A percentile compares a stretch with the other conserved stretches of the same genome.
Conservation (phyloP, 306 rosid genomes). For the Gleditsia sinensis region DNA sequence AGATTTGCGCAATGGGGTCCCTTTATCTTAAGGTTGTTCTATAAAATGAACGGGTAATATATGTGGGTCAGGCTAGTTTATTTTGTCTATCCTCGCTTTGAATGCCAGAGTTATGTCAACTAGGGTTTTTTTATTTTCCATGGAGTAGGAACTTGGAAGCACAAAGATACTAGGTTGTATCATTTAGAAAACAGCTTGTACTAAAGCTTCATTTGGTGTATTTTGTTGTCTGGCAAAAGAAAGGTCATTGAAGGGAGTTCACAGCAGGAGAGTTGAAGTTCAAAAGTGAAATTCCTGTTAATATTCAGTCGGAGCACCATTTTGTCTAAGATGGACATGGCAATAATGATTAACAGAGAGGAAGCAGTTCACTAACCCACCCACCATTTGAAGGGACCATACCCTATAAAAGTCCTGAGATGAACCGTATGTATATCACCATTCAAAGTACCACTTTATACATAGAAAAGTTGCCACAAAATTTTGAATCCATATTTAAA, state of each 20-base stretch:
- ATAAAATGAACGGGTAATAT: background rate
- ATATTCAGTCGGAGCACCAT: background rate
- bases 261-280: background rate
- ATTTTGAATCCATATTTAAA: background rate
- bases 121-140: background rate
- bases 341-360: background rate
- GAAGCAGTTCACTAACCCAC: background rate
- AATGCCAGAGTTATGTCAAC: background rate
- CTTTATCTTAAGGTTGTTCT: background rate
- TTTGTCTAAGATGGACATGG: background rate
- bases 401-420: background rate
- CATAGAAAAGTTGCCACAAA: slow-evolving; percentile 12
- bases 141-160: background rate
- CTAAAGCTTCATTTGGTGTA: too few relatives aligned
- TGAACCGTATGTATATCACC: background rate
- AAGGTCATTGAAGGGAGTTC: background rate
- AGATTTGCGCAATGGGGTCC: background rate
- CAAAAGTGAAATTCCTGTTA: background rate
- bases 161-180: background rate
- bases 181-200: background rate
- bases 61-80: slow-evolving; percentile 14
- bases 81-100: background rate
- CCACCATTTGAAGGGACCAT: background rate
- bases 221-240: too few relatives aligned
- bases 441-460: background rate